phyloP scores from a whole-genome alignment of 208 protist species.

The Novymonas esmeraldas region DNA sequence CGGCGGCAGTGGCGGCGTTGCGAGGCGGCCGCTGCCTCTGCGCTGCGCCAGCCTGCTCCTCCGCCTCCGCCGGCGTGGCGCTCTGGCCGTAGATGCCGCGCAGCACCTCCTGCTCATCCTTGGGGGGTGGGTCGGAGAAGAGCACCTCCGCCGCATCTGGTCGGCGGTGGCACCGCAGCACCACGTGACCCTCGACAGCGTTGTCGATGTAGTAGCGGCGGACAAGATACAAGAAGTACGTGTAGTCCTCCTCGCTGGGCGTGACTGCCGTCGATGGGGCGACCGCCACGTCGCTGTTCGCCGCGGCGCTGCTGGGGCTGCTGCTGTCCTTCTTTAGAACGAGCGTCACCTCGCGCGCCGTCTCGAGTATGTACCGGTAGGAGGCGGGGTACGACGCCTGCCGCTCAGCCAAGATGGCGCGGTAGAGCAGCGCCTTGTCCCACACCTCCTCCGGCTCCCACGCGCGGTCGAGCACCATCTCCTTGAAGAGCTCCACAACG shows the following conservation, averaged over 20 bases:
- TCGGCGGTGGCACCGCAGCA: slow-evolving; percentile 78
- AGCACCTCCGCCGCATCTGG: slow-evolving; percentile 63
- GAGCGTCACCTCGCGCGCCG: slow-evolving; percentile 50
- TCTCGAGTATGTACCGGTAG: slow-evolving; percentile 75
- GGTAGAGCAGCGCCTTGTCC: slow-evolving; percentile 87
- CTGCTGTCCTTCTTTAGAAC: background rate
- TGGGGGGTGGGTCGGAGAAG: slow-evolving; percentile 79
- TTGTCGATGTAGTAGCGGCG: slow-evolving; percentile 87
- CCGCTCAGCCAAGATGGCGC: slow-evolving; percentile 74
- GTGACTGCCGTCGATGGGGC: slow-evolving; percentile 18
- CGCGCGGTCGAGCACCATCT: slow-evolving; percentile 71
- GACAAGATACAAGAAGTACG: slow-evolving; percentile 81
- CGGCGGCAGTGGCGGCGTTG: background rate
- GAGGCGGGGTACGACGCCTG: slow-evolving; percentile 62
- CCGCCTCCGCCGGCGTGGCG: background rate
- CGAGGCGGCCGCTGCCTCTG: background rate
- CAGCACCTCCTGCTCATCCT: slow-evolving; percentile 73
- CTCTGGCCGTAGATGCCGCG: slow-evolving; percentile 14
- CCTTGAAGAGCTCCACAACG: slow-evolving; percentile 84
- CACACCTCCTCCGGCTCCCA: slow-evolving; percentile 65
- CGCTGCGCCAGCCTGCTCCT: background rate
- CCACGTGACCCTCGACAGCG: slow-evolving; percentile 85
- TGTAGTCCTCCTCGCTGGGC: slow-evolving; percentile 55
- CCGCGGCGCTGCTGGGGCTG: background rate
- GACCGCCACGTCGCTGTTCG: background rate